These are phyloP conservation scores for Gastrodia elata DNA, from an alignment of 106 monocot species.

Conservation along the genomic window DNA sequence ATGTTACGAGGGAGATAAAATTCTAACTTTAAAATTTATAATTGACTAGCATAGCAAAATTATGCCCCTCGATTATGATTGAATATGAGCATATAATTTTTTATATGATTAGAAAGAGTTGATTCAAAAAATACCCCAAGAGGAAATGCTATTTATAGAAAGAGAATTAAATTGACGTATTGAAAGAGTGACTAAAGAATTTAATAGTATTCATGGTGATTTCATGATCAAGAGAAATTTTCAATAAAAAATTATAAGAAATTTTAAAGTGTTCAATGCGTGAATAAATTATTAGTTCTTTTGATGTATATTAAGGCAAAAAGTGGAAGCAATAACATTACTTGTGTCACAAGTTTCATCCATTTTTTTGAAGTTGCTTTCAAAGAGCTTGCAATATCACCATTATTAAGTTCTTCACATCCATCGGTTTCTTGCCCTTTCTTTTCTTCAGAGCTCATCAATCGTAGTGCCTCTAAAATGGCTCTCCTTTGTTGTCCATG, in stretches of 20 bases:
- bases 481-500: conserved; percentile 83
- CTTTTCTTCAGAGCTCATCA: conserved; percentile 36
- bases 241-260: background rate
- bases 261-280: background rate
- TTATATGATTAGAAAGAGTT: too few relatives aligned
- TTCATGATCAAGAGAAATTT: background rate
- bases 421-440: conserved; percentile 15
- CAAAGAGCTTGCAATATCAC: conserved; percentile 28
- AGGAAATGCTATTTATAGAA: too few relatives aligned
- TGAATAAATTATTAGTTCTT: background rate
- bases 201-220: too few relatives aligned
- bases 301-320: background rate
- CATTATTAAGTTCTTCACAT: conserved; percentile 14
- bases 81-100: too few relatives aligned
- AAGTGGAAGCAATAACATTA: conserved; percentile 8
- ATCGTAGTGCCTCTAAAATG: conserved; percentile 67
- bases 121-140: too few relatives aligned
- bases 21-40: too few relatives aligned
- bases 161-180: too few relatives aligned
- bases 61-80: too few relatives aligned
- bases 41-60: too few relatives aligned
- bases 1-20: too few relatives aligned
- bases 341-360: conserved; percentile 86
- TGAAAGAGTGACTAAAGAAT: too few relatives aligned
- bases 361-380: conserved; percentile 80